Evolutionary conservation across 1,284 basidiomycete species (phyloP).

Genomic region (Peniophora sp.): DNA sequence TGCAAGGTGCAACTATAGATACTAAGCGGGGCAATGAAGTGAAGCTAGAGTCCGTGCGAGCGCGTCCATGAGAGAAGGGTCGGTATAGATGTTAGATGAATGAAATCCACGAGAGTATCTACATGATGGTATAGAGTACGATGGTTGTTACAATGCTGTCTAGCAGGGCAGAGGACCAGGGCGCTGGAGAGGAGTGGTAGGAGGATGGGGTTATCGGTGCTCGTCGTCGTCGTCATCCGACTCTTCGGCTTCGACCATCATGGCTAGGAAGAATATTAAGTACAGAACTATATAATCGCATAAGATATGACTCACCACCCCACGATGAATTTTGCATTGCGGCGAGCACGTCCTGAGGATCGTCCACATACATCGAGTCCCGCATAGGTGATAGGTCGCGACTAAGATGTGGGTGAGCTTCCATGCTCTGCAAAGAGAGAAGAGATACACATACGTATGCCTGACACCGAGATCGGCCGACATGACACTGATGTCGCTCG

Average conservation of each 20-base stretch:
- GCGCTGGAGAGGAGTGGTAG: neutral
- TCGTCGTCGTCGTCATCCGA: conserved; percentile 32
- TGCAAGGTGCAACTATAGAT: too few species aligned
- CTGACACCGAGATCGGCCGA: conserved; percentile 45
- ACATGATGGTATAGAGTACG: too few species aligned
- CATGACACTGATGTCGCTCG: conserved; percentile 53
- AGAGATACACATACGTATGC: conserved; percentile 33
- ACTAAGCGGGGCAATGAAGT: too few species aligned
- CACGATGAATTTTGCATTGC: conserved; percentile 62
- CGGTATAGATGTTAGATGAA: too few species aligned
- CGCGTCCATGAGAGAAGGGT: too few species aligned
- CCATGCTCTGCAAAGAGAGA: conserved; percentile 1
- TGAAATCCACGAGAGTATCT: too few species aligned
- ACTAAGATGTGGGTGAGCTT: conserved; percentile 18
- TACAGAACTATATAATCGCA: neutral
- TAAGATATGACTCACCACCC: conserved; percentile 45
- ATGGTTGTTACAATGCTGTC: too few species aligned
- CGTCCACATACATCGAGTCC: conserved; percentile 28
- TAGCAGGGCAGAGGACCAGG: neutral
- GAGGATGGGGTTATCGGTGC: neutral
- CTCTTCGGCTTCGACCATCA: conserved; percentile 50
- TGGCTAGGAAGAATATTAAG: conserved; percentile 25
- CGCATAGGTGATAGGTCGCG: conserved; percentile 35
- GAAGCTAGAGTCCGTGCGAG: too few species aligned
- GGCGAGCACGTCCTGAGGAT: conserved; percentile 44